These are phyloP conservation scores for Xerocomellus amylosporus DNA, from an alignment of 768 basidiomycete genomes.

Conservation along the genomic window DNA sequence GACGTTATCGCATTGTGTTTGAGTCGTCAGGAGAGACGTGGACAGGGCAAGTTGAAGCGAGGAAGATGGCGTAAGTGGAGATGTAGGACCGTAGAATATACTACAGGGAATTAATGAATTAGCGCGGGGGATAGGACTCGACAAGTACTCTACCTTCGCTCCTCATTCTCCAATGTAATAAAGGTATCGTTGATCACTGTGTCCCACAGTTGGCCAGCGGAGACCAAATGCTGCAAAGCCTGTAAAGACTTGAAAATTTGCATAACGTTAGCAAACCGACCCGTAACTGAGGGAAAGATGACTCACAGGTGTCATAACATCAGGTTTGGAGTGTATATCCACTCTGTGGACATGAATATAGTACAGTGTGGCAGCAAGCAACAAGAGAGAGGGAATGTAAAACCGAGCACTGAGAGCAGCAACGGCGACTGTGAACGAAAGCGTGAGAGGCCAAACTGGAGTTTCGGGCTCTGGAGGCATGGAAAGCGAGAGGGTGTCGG, in stretches of 20 bases:
- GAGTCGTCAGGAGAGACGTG: conserved; percentile 70
- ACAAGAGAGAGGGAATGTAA: conserved; percentile 39
- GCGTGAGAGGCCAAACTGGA: conserved; percentile 39
- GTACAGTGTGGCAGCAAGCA: conserved; percentile 39
- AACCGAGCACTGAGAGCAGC: conserved; percentile 45
- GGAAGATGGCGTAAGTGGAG: conserved; percentile 32
- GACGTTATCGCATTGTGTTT: conserved; percentile 78
- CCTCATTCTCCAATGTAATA: conserved; percentile 63
- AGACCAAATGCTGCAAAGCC: conserved; percentile 63
- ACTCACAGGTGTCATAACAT: conserved; percentile 55
- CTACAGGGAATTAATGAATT: conserved; percentile 18
- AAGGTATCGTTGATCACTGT: conserved; percentile 69
- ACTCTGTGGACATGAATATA: conserved; percentile 38
- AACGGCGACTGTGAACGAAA: conserved; percentile 38
- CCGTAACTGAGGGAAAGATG: neutral
- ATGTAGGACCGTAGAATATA: conserved; percentile 40
- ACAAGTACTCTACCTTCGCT: conserved; percentile 50
- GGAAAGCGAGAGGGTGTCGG: conserved; percentile 25
- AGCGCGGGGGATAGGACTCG: neutral
- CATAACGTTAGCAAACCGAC: conserved; percentile 3
- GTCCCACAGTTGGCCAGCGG: conserved; percentile 71
- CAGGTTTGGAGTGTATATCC: conserved; percentile 36
- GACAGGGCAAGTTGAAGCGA: conserved; percentile 66
- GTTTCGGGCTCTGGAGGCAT: conserved; percentile 35
- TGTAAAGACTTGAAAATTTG: conserved; percentile 51